Evolutionary conservation across 345 rosid genomes (phyloP).

Genomic region (Salix arbutifolia): DNA sequence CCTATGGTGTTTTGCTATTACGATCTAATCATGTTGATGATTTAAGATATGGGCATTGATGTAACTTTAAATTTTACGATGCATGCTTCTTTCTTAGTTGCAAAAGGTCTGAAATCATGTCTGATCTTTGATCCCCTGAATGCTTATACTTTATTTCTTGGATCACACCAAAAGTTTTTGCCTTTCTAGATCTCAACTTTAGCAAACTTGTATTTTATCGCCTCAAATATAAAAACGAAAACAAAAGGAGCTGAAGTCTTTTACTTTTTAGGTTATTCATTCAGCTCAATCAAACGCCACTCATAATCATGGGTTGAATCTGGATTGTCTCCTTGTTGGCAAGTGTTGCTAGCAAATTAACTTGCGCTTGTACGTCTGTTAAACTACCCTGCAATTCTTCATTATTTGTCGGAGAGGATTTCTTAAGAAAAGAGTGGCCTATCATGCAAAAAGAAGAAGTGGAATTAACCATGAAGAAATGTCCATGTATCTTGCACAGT

Average conservation of each 20-base stretch:
- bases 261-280: conserved; percentile 62
- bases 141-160: too few relatives aligned
- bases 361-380: neutral
- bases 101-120: too few relatives aligned
- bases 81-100: too few relatives aligned
- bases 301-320: conserved; percentile 87
- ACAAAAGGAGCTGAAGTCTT: neutral
- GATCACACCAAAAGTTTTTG: neutral
- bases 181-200: neutral
- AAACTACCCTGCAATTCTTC: neutral
- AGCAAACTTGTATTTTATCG: neutral
- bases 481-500: too few relatives aligned
- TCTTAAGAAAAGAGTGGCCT: conserved; percentile 44
- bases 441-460: too few relatives aligned
- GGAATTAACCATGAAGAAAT: too few relatives aligned
- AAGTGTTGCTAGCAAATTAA: conserved; percentile 17
- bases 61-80: too few relatives aligned
- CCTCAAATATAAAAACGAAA: neutral
- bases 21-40: too few relatives aligned
- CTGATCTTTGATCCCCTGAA: too few relatives aligned
- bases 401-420: conserved; percentile 86
- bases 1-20: too few relatives aligned
- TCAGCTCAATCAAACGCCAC: conserved; percentile 90
- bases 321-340: conserved; percentile 85
- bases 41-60: too few relatives aligned